Evolutionary conservation across 495 filamentous ascomycete species (phyloP).

Genomic region (Trichoderma gamsii): DNA sequence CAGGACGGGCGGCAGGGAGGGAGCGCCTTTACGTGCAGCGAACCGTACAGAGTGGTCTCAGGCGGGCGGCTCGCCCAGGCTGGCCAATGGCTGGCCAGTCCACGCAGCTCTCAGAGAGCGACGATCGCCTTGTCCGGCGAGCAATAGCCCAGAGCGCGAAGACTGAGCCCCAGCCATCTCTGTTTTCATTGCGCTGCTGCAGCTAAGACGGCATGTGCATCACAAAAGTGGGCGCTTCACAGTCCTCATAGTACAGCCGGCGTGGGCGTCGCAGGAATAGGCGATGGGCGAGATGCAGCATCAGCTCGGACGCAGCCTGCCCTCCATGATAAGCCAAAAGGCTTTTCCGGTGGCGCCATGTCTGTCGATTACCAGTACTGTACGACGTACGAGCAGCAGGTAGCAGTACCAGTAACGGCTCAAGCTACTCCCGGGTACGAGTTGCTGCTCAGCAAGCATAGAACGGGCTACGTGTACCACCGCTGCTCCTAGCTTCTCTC

Average conservation of each 20-base stretch:
- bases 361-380: background rate
- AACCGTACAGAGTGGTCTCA: background rate
- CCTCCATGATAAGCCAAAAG: conserved; percentile 11
- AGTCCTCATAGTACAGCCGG: conserved; percentile 5
- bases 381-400: background rate
- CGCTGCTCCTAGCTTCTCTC: background rate
- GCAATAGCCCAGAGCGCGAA: background rate
- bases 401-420: background rate
- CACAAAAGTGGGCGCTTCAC: conserved; percentile 11
- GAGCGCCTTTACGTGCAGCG: conserved; percentile 13
- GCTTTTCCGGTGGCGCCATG: conserved; percentile 6
- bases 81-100: background rate
- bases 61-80: conserved; percentile 14
- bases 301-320: conserved; percentile 1
- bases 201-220: conserved; percentile 13
- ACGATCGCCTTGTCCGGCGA: background rate
- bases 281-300: conserved; percentile 10
- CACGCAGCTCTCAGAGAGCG: conserved; percentile 2
- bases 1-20: background rate
- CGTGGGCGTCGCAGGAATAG: background rate
- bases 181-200: conserved; percentile 9
- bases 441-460: background rate
- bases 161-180: conserved; percentile 12
- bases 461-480: background rate
- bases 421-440: background rate